These are phyloP conservation scores for Yamadazyma diospyri DNA, from an alignment of 1,139 yeast species.

Conservation along the genomic window DNA sequence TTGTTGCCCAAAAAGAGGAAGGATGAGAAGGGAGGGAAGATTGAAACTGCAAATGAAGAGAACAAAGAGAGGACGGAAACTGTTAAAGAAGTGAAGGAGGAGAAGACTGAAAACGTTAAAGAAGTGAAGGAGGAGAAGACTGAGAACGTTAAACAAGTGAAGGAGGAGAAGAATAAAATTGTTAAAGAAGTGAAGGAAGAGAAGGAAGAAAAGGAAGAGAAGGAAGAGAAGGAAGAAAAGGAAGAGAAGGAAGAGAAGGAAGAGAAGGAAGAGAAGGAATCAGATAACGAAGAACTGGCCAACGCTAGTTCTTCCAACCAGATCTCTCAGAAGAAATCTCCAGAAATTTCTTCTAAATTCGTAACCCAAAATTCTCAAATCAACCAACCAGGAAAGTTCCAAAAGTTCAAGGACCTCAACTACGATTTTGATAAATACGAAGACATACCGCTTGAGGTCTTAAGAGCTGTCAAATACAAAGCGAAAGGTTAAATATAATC, in stretches of 20 bases:
- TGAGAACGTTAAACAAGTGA: neutral
- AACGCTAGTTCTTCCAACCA: too few species aligned
- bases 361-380: too few species aligned
- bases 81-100: neutral
- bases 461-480: slow-evolving; percentile 5
- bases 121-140: neutral
- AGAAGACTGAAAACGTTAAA: neutral
- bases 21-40: slow-evolving; percentile 1
- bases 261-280: neutral
- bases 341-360: too few species aligned
- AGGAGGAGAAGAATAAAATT: slow-evolving; percentile 4
- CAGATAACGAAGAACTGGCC: too few species aligned
- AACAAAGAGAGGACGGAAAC: neutral
- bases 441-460: slow-evolving; percentile 7
- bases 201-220: slow-evolving; percentile 4
- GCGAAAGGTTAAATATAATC: neutral
- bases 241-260: slow-evolving; percentile 1
- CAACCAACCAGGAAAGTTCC: too few species aligned
- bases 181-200: neutral
- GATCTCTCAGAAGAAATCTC: too few species aligned
- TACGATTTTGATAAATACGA: slow-evolving; percentile 4
- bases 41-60: neutral
- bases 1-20: slow-evolving; percentile 9
- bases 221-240: slow-evolving; percentile 3
- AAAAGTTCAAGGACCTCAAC: neutral